A percentile compares a stretch with the other conserved stretches of the same genome.
Conservation (phyloP, 768 basidiomycete genomes). For the Fibroporia radiculosa region DNA sequence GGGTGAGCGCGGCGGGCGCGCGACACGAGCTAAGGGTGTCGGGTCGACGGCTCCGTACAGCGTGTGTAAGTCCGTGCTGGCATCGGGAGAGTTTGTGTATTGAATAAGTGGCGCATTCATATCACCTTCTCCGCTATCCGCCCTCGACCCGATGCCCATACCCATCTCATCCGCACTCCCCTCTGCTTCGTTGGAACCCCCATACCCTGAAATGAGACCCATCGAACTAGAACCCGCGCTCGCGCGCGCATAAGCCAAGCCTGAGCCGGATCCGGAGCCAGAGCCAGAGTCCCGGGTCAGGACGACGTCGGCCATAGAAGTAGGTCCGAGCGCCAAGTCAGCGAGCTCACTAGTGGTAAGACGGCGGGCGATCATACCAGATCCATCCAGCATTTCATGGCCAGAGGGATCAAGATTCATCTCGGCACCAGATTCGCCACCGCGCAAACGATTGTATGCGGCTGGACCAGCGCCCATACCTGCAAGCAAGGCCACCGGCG, state of each 20-base stretch:
- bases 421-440: conserved; percentile 8
- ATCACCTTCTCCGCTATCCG: conserved; percentile 6
- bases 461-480: not conserved
- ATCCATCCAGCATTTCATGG: not conserved
- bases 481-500: not conserved
- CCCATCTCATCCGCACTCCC: not conserved
- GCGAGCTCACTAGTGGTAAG: not conserved
- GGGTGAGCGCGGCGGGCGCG: conserved; percentile 8
- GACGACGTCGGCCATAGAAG: not conserved
- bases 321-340: not conserved
- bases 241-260: no score
- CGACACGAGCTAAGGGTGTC: no score
- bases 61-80: no score
- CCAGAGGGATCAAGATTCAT: not conserved
- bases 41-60: not conserved
- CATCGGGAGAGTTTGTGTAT: no score
- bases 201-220: not conserved
- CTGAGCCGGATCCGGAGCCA: not conserved
- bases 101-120: conserved; percentile 4
- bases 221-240: not conserved
- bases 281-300: not conserved
- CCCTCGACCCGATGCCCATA: not conserved
- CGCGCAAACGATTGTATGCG: conserved; percentile 10
- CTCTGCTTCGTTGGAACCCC: not conserved
- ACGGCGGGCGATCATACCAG: not conserved